phyloP scores from a whole-genome alignment of 177 flowering plant genomes.

The Vitis hybrid region DNA sequence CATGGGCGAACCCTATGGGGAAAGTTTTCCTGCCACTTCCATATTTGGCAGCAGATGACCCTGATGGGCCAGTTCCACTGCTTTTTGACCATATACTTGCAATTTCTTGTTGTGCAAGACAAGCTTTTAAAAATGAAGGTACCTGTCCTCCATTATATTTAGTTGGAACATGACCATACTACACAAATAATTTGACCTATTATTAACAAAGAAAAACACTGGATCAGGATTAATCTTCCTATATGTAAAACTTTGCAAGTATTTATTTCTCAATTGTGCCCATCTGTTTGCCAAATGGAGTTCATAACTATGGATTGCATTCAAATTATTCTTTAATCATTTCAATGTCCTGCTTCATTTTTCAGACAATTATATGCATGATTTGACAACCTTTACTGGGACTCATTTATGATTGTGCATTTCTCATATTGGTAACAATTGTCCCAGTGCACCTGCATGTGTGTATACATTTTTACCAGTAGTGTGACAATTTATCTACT shows the following conservation, averaged over 20 bases:
- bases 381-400: not conserved
- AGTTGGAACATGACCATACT: not conserved
- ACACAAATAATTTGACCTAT: no score
- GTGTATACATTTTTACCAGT: not conserved
- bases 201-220: not conserved
- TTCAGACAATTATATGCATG: no score
- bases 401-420: not conserved
- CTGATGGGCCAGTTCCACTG: constrained; percentile 96
- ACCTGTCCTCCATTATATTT: constrained; percentile 15
- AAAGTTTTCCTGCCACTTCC: constrained; percentile 97
- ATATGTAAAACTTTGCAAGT: not conserved
- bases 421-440: not conserved
- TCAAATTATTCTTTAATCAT: not conserved
- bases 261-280: not conserved
- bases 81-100: constrained; percentile 99
- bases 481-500: not conserved
- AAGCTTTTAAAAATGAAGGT: constrained; percentile 87
- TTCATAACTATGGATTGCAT: not conserved
- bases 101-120: constrained; percentile 91
- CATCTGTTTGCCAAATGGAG: not conserved
- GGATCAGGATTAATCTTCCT: not conserved
- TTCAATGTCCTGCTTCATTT: no score
- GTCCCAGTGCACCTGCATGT: no score
- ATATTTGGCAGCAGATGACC: constrained; percentile 90
- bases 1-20: constrained; percentile 99